A percentile compares a stretch with the other conserved stretches of the same genome.
Evolutionary conservation across 768 basidiomycete species (phyloP).

Genomic region (Neoboletus magnificus): DNA sequence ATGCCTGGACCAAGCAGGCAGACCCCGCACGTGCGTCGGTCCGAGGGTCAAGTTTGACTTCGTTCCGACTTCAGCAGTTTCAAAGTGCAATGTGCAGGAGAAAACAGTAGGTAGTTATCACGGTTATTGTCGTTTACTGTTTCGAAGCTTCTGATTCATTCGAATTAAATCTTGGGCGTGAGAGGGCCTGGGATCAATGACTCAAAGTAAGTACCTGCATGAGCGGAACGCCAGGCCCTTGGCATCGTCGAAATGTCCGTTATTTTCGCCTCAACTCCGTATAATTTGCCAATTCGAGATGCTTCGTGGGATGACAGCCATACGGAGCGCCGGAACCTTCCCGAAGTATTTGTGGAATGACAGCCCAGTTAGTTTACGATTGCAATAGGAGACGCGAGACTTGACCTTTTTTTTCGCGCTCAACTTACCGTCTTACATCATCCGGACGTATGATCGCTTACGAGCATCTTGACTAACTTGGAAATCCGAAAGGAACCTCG

Average conservation of each 20-base stretch:
- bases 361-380: neutral
- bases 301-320: neutral
- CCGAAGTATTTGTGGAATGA: neutral
- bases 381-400: neutral
- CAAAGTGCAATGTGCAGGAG: too few relatives aligned
- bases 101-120: neutral
- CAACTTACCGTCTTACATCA: neutral
- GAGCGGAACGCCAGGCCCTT: neutral
- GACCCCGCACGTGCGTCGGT: neutral
- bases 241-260: constrained; percentile 13
- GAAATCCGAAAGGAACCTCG: neutral
- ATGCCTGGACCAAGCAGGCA: too few relatives aligned
- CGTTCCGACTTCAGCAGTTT: neutral
- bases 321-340: constrained; percentile 5
- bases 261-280: constrained; percentile 19
- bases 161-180: neutral
- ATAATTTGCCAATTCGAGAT: constrained; percentile 10
- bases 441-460: neutral
- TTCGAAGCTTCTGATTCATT: neutral
- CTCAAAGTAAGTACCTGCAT: neutral
- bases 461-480: neutral
- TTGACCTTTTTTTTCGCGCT: neutral
- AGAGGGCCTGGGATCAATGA: neutral
- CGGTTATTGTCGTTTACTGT: neutral
- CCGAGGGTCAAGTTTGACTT: neutral